Evolutionary conservation across 2,329 filamentous ascomycete genomes (phyloP), one percentile per base, ranked within the genome.

Genomic region (Bipolaris sorokiniana): DNA sequence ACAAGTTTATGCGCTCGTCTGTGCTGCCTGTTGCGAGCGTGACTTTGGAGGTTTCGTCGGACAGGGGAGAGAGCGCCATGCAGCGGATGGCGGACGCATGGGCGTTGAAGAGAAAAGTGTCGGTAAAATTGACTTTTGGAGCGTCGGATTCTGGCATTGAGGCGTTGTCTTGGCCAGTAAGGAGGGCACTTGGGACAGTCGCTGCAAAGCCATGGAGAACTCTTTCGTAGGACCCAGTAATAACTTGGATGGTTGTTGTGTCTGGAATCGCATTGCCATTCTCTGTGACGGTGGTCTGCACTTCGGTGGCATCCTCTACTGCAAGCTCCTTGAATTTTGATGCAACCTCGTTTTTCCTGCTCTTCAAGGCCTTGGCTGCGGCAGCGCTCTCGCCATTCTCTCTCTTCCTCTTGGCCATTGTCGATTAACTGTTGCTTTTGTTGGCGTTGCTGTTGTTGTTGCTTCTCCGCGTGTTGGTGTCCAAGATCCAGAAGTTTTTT

Each of bases 81-180:
- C 91, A 96, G 68, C 92, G 90, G 74, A 99, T 91, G 4, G 95
- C 89, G 11, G 93, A 96, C 54, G 87, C 84, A 79, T 99, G 95
- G 13, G 95, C 93, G 72, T 93, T 91, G 84, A 99, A 97, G 55
- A 99, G 85, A 77, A 99, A 99, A 0, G 91, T 94, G 77, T 98
- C 94, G 64, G 91, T 86, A 73, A 97, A 98, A 49, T 88, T 83
- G 52, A 88, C 81, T 16, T 70, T 66, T 36, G 73, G 53, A 20
- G 64, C 59, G 37, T 70, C 66, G 23, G 65, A 53, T 49, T 69
- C 65, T 41, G 63, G 40, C 36, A 57, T 51, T 9, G 66, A 51
- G 46, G 54, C 52, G 42, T 65, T 55, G 28, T 64, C 51, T 18
- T 62, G 62, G 72, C 63, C 70, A 73, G 70, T 66, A 64, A 74